Evolutionary conservation across 441 rosid genomes (phyloP).

Genomic region (Kokia cookei): DNA sequence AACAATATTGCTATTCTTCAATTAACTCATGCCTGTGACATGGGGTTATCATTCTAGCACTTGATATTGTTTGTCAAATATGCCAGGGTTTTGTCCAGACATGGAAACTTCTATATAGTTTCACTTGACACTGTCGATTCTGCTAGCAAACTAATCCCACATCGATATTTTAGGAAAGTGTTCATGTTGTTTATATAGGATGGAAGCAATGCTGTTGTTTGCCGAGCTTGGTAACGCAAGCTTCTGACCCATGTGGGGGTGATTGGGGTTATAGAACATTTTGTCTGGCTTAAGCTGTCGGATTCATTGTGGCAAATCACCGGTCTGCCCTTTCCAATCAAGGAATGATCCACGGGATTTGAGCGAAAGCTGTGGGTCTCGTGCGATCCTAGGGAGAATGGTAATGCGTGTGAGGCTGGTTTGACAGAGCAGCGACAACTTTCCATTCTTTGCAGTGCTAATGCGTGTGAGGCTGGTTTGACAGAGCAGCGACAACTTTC

Average conservation of each 20-base stretch:
- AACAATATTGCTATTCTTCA: no score
- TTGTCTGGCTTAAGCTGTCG: not conserved
- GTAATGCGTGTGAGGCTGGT: constrained; percentile 36
- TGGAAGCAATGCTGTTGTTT: rapidly evolving
- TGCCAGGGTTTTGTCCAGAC: no score
- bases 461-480: constrained; percentile 40
- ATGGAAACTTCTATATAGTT: no score
- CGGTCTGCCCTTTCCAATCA: constrained; percentile 9
- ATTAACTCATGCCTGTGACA: no score
- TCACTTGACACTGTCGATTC: no score
- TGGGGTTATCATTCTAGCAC: no score
- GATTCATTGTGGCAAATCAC: not conserved
- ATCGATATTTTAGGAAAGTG: no score
- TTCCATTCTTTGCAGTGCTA: not conserved
- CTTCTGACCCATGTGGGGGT: constrained; percentile 25
- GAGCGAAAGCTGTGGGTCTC: constrained; percentile 4
- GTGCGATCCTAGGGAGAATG: constrained; percentile 14
- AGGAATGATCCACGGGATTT: not conserved
- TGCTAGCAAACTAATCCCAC: no score
- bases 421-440: not conserved
- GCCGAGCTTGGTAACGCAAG: constrained; percentile 4
- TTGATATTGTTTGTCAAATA: no score
- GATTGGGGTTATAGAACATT: not conserved
- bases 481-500: not conserved
- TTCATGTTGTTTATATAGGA: no score